Conservation (phyloP, 768 basidiomycete species). For the Chlorophyllum brunneum region DNA sequence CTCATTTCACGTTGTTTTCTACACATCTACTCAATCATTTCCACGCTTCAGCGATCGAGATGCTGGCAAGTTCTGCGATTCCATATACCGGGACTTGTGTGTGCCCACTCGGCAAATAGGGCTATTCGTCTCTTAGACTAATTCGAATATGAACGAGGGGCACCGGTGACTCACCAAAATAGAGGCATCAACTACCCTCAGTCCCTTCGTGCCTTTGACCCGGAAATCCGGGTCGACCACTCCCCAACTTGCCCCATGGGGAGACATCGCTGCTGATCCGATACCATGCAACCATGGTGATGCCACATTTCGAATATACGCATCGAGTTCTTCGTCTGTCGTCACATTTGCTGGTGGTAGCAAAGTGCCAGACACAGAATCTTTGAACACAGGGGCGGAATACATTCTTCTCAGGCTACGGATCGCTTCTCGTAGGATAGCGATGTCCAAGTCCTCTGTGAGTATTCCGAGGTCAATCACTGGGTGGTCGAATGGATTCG, state of each 20-base stretch:
- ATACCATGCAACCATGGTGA: constrained; percentile 7
- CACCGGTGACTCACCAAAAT: constrained; percentile 20
- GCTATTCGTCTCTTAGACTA: background rate
- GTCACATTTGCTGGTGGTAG: background rate
- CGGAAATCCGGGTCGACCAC: constrained; percentile 14
- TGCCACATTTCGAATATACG: background rate
- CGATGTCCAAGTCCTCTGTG: background rate
- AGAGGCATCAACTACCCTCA: constrained; percentile 15
- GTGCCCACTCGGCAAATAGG: background rate
- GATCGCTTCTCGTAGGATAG: background rate
- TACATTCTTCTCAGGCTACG: background rate
- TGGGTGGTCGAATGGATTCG: constrained; percentile 11
- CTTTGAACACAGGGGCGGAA: background rate
- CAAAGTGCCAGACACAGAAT: background rate
- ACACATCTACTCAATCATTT: too few species aligned
- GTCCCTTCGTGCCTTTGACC: constrained; percentile 7
- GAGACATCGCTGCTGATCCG: constrained; percentile 10
- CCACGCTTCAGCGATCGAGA: background rate
- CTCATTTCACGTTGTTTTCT: too few species aligned
- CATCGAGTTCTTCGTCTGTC: constrained; percentile 4
- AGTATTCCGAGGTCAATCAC: constrained; percentile 12
- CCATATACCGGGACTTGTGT: constrained; percentile 7
- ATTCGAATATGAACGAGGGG: background rate
- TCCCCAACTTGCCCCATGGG: constrained; percentile 1
- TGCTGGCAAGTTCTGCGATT: constrained; percentile 12